A percentile compares a stretch with the other conserved stretches of the same genome.
phyloP scores from a whole-genome alignment of 805 yeast genomes.

The Candida succiphila region DNA sequence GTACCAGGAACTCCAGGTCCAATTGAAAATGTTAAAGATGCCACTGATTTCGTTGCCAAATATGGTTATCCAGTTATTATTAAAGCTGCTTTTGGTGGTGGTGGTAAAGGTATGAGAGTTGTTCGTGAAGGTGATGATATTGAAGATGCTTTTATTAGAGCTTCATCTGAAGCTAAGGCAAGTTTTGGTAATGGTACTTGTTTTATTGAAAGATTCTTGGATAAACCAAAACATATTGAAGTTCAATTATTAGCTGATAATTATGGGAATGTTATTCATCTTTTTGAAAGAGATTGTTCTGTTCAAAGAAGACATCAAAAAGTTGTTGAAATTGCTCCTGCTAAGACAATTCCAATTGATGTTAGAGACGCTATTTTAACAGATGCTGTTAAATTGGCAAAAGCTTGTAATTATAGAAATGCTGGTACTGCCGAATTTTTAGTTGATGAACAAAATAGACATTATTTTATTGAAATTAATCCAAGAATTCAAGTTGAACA shows the following conservation, averaged over 20 bases:
- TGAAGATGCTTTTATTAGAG: constrained; percentile 86
- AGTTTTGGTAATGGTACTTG: constrained; percentile 99
- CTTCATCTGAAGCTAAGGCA: constrained; percentile 86
- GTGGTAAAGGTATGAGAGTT: constrained; percentile 99
- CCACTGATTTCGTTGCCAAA: constrained; percentile 65
- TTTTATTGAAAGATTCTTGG: constrained; percentile 90
- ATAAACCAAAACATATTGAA: constrained; percentile 95
- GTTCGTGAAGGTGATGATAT: constrained; percentile 94
- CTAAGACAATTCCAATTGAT: constrained; percentile 71
- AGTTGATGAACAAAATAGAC: constrained; percentile 89
- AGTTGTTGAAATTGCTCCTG: constrained; percentile 98
- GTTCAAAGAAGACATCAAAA: constrained; percentile 99
- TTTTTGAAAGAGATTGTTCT: constrained; percentile 98
- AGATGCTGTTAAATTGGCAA: constrained; percentile 91
- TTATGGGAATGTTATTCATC: constrained; percentile 89
- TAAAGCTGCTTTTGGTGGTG: constrained; percentile 99
- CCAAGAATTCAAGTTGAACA: constrained; percentile 99
- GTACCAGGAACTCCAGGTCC: constrained; percentile 99
- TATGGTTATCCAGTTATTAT: constrained; percentile 95
- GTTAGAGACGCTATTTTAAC: constrained; percentile 88
- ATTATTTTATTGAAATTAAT: constrained; percentile 95
- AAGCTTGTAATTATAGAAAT: constrained; percentile 80
- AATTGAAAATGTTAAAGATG: constrained; percentile 70
- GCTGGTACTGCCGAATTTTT: constrained; percentile 99
- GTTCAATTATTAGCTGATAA: constrained; percentile 92